These are phyloP conservation scores for Boletus pseudo-olivaceus DNA, from an alignment of 768 basidiomycete species.

Conservation along the genomic window DNA sequence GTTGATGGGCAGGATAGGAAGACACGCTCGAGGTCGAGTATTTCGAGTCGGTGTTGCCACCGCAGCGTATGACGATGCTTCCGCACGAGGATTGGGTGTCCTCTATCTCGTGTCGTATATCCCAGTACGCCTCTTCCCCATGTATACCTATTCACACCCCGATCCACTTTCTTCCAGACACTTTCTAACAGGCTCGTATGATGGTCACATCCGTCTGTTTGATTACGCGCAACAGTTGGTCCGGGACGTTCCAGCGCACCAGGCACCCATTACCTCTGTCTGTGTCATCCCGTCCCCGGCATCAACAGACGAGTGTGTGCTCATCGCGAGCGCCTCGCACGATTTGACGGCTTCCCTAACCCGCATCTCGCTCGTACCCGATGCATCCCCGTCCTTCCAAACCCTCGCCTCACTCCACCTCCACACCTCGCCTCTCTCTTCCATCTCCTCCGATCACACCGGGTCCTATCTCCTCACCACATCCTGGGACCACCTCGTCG, in stretches of 20 bases:
- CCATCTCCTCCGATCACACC: conserved; percentile 50
- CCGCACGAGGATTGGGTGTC: conserved; percentile 86
- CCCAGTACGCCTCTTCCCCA: conserved; percentile 10
- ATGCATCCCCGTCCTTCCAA: conserved; percentile 7
- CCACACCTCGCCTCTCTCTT: conserved; percentile 72
- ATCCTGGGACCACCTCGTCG: conserved; percentile 85
- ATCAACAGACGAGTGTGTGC: conserved; percentile 30
- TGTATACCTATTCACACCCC: not conserved
- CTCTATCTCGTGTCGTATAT: conserved; percentile 8
- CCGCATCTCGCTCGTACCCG: conserved; percentile 7
- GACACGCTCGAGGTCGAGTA: conserved; percentile 91
- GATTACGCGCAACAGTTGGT: conserved; percentile 62
- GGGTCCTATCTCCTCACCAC: conserved; percentile 73
- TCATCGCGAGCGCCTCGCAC: conserved; percentile 71
- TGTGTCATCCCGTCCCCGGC: conserved; percentile 45
- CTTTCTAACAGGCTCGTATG: conserved; percentile 79
- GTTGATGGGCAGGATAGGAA: conserved; percentile 48
- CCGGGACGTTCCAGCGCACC: conserved; percentile 49
- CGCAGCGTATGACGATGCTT: conserved; percentile 71
- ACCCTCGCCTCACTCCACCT: conserved; percentile 67
- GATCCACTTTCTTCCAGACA: conserved; percentile 38
- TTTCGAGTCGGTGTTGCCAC: conserved; percentile 84
- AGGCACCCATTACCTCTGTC: conserved; percentile 65
- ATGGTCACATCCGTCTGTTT: conserved; percentile 71
- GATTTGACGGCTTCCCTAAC: conserved; percentile 71